phyloP scores from a whole-genome alignment of 1,284 basidiomycete species.

The Tetrapyrgos nigripes region DNA sequence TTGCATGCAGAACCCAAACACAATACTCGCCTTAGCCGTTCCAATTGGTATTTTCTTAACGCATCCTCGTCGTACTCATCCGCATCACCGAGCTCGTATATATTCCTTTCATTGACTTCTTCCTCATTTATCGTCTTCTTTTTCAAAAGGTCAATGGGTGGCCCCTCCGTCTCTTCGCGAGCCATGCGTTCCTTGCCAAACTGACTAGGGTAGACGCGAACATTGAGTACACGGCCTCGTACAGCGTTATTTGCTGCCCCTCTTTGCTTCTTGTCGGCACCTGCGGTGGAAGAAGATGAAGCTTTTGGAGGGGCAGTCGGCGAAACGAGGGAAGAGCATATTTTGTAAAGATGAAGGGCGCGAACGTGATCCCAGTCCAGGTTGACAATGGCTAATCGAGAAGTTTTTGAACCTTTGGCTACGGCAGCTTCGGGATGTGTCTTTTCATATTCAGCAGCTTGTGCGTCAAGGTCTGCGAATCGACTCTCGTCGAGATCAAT shows the following conservation, averaged over 20 bases:
- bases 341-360: slow-evolving; percentile 90
- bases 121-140: slow-evolving; percentile 52
- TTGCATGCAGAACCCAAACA: not conserved
- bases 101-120: slow-evolving; percentile 68
- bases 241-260: slow-evolving; percentile 34
- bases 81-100: slow-evolving; percentile 72
- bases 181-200: slow-evolving; percentile 93
- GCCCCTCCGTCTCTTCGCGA: slow-evolving; percentile 90
- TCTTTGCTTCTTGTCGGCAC: slow-evolving; percentile 18
- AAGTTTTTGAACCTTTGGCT: slow-evolving; percentile 57
- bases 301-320: slow-evolving; percentile 51
- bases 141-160: slow-evolving; percentile 87
- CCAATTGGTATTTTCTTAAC: slow-evolving; percentile 92
- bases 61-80: slow-evolving; percentile 89
- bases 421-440: slow-evolving; percentile 45
- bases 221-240: slow-evolving; percentile 73
- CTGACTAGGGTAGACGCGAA: slow-evolving; percentile 90
- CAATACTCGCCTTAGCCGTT: slow-evolving; percentile 81
- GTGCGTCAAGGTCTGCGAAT: slow-evolving; percentile 75
- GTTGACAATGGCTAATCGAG: slow-evolving; percentile 91
- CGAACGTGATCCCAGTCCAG: slow-evolving; percentile 98
- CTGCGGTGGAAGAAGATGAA: slow-evolving; percentile 27
- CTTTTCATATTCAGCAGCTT: slow-evolving; percentile 69
- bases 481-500: slow-evolving; percentile 83
- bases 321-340: slow-evolving; percentile 89